Evolutionary conservation across 2,329 filamentous ascomycete genomes (phyloP).

Genomic region (Colletotrichum phormii): DNA sequence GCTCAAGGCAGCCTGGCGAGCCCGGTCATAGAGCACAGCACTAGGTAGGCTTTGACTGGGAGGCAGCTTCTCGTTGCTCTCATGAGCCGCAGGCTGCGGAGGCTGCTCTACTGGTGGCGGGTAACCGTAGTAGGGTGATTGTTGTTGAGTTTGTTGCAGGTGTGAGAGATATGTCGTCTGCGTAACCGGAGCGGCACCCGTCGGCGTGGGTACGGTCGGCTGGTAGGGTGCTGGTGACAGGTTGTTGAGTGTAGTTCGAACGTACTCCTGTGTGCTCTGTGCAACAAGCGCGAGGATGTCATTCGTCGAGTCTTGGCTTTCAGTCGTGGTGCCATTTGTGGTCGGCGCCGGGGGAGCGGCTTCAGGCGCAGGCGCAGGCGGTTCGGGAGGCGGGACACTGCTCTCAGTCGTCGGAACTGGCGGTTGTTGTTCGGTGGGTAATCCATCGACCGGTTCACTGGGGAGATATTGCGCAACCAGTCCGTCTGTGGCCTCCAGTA

Average conservation of each 20-base stretch:
- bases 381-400: conserved; percentile 27
- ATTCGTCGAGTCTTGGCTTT: conserved; percentile 54
- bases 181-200: conserved; percentile 47
- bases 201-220: conserved; percentile 50
- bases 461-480: conserved; percentile 55
- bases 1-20: conserved; percentile 68
- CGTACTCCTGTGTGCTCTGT: conserved; percentile 58
- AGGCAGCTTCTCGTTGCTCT: conserved; percentile 56
- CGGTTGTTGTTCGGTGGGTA: conserved; percentile 28
- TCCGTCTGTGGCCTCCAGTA: conserved; percentile 55
- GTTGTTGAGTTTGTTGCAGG: conserved; percentile 48
- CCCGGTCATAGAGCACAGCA: conserved; percentile 67
- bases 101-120: conserved; percentile 31
- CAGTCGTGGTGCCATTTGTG: conserved; percentile 40
- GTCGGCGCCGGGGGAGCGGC: conserved; percentile 26
- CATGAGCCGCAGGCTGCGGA: conserved; percentile 43
- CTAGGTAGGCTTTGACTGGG: conserved; percentile 69
- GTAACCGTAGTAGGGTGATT: conserved; percentile 40
- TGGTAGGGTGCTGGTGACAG: conserved; percentile 57
- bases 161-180: conserved; percentile 52
- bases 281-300: conserved; percentile 57
- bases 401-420: conserved; percentile 34
- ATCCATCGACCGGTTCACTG: conserved; percentile 42
- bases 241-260: conserved; percentile 56
- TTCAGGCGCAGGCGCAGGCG: conserved; percentile 19